Evolutionary conservation across 2,329 filamentous ascomycete species (phyloP), one percentile per base, ranked within the genome.

Genomic region (Cladosporium halotolerans): DNA sequence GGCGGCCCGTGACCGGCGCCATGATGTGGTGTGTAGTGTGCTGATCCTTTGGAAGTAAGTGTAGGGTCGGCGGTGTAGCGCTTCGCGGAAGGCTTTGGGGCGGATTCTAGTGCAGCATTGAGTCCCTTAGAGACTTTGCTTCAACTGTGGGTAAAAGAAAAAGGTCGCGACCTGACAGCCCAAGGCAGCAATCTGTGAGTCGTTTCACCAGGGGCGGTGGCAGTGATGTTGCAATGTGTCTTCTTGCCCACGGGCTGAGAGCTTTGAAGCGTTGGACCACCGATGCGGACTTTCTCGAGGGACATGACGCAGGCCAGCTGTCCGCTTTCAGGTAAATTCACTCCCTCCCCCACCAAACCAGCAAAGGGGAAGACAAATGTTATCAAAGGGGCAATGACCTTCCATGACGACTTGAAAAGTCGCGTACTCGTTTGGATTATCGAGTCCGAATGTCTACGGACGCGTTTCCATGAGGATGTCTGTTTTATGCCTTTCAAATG

Each of bases 221-320:
- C 46, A 32, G 39, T 32, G 16, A 28, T 42, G 47, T 51, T 51
- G 47, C 47, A 51, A 51, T 51, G 47, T 51, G 47, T 39, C 47
- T 51, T 51, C 36, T 14, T 39, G 36, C 36, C 23, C 46, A 28
- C 39, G 46, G 46, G 36, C 45, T 41, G 46, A 28, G 45, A 47
- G 45, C 36, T 49, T 42, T 41, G 39, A 33, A 49, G 46, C 46
- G 46, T 38, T 51, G 16, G 39, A 51, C n/a, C 23, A 39, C 36
- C 13, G 36, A 14, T 9, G 10, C 13, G 36, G 8, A n/a, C 36
- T 39, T 39, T 39, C 36, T 39, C 36, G 36, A 39, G 13, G 16
- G n/a, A 39, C 16, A 39, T 39, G 36, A 39, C 36, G 36, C 23
- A 45, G 19, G 45, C 45, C 18, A 48, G 45, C 10, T 48, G 45